Percentiles rank a stretch among this genome's conserved stretches.
phyloP scores from a whole-genome alignment of 306 rosid genomes.

The Glycyrrhiza uralensis region DNA sequence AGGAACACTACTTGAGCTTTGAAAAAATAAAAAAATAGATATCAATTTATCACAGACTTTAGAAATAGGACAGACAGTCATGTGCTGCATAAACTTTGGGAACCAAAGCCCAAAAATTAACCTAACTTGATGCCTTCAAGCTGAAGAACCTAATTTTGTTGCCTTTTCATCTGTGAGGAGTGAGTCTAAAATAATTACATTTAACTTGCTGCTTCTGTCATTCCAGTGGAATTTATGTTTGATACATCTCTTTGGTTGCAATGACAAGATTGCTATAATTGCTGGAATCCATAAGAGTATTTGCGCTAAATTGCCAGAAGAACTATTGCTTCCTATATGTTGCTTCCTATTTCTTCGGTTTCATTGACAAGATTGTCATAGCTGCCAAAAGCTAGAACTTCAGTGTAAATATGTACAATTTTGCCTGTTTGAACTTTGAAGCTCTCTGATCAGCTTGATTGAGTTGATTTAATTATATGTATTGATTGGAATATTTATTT shows the following conservation, averaged over 20 bases:
- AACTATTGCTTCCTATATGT: not conserved
- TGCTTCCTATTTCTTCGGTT: not conserved
- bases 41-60: conserved; percentile 2
- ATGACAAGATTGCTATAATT: not conserved
- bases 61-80: not conserved
- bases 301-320: not conserved
- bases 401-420: not conserved
- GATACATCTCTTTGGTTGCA: not conserved
- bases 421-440: conserved; percentile 12
- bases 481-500: conserved; percentile 17
- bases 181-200: not conserved
- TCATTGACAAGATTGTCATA: not conserved
- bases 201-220: not conserved
- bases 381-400: conserved; percentile 14
- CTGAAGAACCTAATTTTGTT: not conserved
- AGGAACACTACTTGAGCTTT: not conserved
- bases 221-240: conserved; percentile 3
- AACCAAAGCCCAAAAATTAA: not conserved
- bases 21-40: not conserved
- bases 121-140: conserved; percentile 8
- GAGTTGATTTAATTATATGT: not conserved
- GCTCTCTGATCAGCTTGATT: not conserved
- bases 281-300: not conserved
- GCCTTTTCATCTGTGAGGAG: not conserved
- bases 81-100: not conserved